phyloP scores from a whole-genome alignment of 164 flowering plant genomes.

The Nelumbo lutea region DNA sequence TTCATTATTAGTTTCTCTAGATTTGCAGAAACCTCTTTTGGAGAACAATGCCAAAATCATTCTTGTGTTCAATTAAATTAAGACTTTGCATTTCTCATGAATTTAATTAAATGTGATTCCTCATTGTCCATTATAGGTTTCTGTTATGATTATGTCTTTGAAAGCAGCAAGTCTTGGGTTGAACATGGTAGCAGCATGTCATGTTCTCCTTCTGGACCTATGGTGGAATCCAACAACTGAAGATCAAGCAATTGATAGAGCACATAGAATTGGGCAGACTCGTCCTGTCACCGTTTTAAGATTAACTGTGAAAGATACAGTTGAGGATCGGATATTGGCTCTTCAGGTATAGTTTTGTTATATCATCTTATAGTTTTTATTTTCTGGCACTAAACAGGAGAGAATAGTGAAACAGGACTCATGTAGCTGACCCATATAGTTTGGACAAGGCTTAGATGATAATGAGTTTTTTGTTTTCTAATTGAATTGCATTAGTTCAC shows the following conservation, averaged over 20 bases:
- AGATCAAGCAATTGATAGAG: conserved; percentile 94
- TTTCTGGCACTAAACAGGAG: too few species aligned
- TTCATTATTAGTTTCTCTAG: neutral
- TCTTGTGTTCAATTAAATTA: neutral
- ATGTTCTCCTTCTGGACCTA: conserved; percentile 78
- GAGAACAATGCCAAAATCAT: neutral
- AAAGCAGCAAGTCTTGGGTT: conserved; percentile 98
- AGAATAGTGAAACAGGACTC: too few species aligned
- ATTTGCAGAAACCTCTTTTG: neutral
- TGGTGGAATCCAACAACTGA: conserved; percentile 99
- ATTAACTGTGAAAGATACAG: conserved; percentile 86
- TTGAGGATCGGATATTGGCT: conserved; percentile 92
- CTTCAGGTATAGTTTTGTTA: conserved; percentile 56
- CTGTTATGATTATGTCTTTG: conserved; percentile 94
- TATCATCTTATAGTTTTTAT: neutral
- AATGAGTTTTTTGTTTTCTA: too few species aligned
- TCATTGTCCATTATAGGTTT: conserved; percentile 39
- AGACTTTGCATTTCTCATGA: neutral
- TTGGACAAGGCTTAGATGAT: too few species aligned
- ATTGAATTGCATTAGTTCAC: too few species aligned
- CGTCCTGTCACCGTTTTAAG: conserved; percentile 86
- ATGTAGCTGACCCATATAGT: too few species aligned
- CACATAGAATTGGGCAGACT: conserved; percentile 95
- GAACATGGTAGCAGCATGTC: conserved; percentile 94
- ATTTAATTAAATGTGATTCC: conserved; percentile 1